A percentile compares a stretch with the other conserved stretches of the same genome.
These are phyloP conservation scores for Boechera retrofracta DNA, from an alignment of 345 rosid genomes.

Conservation along the genomic window DNA sequence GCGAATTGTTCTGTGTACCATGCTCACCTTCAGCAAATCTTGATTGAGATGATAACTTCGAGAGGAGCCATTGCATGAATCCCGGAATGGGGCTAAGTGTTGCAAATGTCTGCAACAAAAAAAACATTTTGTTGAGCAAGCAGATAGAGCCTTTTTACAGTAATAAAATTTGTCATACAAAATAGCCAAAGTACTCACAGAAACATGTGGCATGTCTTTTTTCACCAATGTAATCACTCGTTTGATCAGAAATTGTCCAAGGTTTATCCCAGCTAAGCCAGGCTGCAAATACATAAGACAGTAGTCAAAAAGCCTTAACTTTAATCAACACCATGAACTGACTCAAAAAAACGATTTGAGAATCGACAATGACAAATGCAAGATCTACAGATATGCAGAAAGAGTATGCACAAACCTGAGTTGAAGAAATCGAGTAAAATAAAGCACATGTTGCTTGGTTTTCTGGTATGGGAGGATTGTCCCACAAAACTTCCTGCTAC, in stretches of 20 bases:
- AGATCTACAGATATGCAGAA: neutral
- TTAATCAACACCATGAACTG: neutral
- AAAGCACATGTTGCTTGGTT: constrained; percentile 78
- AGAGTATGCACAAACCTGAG: constrained; percentile 59
- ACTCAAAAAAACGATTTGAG: neutral
- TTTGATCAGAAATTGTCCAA: constrained; percentile 92
- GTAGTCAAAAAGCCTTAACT: neutral
- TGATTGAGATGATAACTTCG: constrained; percentile 84
- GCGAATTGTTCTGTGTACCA: constrained; percentile 46
- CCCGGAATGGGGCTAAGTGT: constrained; percentile 97
- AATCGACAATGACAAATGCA: neutral
- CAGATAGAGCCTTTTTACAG: neutral
- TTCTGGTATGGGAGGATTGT: constrained; percentile 85
- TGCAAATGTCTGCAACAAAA: constrained; percentile 67
- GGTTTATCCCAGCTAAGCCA: constrained; percentile 96
- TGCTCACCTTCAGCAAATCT: constrained; percentile 56
- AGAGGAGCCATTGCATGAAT: constrained; percentile 81
- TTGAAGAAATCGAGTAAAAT: constrained; percentile 96
- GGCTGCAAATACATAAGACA: constrained; percentile 63
- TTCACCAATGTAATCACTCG: constrained; percentile 86
- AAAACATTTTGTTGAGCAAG: neutral
- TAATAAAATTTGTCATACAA: neutral
- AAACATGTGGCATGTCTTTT: constrained; percentile 84
- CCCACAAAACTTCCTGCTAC: constrained; percentile 93
- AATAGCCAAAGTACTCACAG: constrained; percentile 60